Evolutionary conservation across 2,329 filamentous ascomycete genomes (phyloP), one percentile per base, ranked within the genome.

Genomic region (Aschersonia sp.): DNA sequence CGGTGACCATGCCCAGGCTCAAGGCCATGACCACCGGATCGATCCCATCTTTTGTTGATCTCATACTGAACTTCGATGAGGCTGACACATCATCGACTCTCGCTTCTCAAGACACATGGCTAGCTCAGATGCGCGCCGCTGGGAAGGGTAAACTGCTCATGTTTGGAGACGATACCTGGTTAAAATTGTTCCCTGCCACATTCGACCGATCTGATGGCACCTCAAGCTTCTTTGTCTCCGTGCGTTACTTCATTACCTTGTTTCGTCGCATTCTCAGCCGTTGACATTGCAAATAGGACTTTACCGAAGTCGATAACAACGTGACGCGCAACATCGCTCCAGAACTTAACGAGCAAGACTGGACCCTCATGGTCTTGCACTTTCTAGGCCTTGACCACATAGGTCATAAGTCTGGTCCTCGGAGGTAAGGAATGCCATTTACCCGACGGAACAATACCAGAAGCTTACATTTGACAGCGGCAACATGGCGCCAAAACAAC

Each of bases 11-110:
- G 92, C 92, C 92, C 41, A 82, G 90, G 52, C 81, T 98, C 58
- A 98, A 98, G 68, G 88, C 92, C 45, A 88, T 98, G 53, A 98
- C 92, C 1, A 97, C 92, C 1, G 92, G 92, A 51, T 95, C 90
- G 2, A 92, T 95, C n/a, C 92, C 92, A 4, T 97, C 90, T 2
- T 98, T 98, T 63, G 78, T 97, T 50, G 92, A 98, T 63, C 84
- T 95, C 12, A 94, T 98, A 51, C 74, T 98, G 50, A 98, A 97
- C 60, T 87, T 98, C 61, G 87, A 94, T 53, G 92, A 98, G 65
- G 88, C 82, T 14, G 92, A 98, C 61, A 90, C 87, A 4, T 84
- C 84, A 11, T 95, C 92, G 1, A 90, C 84, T 4, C 76, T 98
- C 30, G 82, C 86, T 11, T 77, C 77, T 31, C 92, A 97, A 65